Evolutionary conservation across 352 stramenopile species (phyloP).

Genomic region (Phytophthora crassamura): DNA sequence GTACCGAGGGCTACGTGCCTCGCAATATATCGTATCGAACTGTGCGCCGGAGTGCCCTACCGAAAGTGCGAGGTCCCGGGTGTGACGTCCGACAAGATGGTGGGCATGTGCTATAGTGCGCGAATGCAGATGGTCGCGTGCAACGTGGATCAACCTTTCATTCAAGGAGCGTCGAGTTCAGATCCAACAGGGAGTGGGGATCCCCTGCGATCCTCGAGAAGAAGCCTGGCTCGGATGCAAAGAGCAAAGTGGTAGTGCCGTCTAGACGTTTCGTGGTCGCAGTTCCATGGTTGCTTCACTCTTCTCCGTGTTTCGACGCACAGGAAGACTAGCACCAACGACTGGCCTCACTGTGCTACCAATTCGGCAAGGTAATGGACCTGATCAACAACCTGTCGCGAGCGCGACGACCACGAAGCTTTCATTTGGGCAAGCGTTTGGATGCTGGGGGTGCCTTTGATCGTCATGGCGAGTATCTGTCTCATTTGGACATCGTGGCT

Average conservation of each 20-base stretch:
- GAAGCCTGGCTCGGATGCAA: constrained; percentile 30
- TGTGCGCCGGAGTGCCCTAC: constrained; percentile 11
- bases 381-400: neutral
- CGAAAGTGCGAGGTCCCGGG: constrained; percentile 17
- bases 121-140: constrained; percentile 30
- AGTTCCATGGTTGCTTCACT: neutral
- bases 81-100: constrained; percentile 3
- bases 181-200: constrained; percentile 16
- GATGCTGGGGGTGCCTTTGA: no score
- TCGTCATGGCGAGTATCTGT: no score
- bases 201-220: constrained; percentile 14
- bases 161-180: constrained; percentile 15
- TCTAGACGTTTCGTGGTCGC: neutral
- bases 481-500: no score
- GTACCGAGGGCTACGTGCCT: constrained; percentile 12
- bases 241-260: neutral
- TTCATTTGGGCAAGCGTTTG: no score
- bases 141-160: constrained; percentile 19
- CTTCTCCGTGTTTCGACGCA: neutral
- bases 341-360: neutral
- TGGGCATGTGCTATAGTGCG: constrained; percentile 32
- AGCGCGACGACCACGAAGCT: no score
- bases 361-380: neutral
- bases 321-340: neutral
- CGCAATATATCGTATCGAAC: neutral